Evolutionary conservation across 352 stramenopile genomes (phyloP), one percentile per base, ranked within the genome.

Genomic region (Peronospora tabacina): DNA sequence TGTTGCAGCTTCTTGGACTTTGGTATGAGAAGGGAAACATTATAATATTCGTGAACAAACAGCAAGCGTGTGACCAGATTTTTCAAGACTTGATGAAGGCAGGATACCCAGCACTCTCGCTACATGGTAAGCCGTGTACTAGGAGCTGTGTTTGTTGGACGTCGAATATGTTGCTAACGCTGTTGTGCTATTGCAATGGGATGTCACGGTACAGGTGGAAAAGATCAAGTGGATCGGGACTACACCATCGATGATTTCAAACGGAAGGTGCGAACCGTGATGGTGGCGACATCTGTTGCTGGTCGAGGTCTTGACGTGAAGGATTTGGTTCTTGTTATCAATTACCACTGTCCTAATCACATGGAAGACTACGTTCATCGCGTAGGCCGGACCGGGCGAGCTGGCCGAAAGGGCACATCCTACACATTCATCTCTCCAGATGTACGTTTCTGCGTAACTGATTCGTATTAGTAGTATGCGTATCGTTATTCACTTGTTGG

Each of bases 291-390:
- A 8, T 94, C 80, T 30, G 96, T 99, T 34, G 97, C 96, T 51
- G 95, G 91, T 39, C 84, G 97, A 44, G 97, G 97, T 50, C 80
- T 99, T 34, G 97, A 99, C 61, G 97, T 99, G 28, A 96, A 97
- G 38, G 93, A 98, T 44, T 86, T 98, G 45, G 76, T 95, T 30
- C 95, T 98, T 56, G 97, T 99, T 26, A 97, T 99, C 60, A 99
- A 99, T 75, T 99, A 98, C 62, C 95, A 98, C 42, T 97, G 90
- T 42, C 97, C 97, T 0, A 99, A 99, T 64, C 96, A 99, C 65
- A 72, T 99, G 37, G 97, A 99, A 80, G 97, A 99, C 56, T 99
- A 99, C 55, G 96, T 99, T 2, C 97, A 99, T 75, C 90, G 97
- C 26, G 95, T 99, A 3, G 97, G 96, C 6, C 69, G 96, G 44